These are phyloP conservation scores for Talaromyces borbonicus DNA, from an alignment of 495 filamentous ascomycete species.

Conservation along the genomic window DNA sequence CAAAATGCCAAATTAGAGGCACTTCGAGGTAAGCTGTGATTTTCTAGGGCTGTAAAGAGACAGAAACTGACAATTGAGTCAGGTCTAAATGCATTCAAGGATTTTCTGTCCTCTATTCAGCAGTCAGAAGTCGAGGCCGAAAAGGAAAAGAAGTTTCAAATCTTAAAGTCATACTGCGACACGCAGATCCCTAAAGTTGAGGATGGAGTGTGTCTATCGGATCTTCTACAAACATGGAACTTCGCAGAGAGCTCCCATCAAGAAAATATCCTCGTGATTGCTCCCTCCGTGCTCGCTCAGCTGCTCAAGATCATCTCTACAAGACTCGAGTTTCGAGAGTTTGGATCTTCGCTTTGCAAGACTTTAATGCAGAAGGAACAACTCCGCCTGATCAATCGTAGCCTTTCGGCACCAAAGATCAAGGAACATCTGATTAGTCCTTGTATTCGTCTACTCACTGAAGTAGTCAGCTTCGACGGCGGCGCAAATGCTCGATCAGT, in stretches of 20 bases:
- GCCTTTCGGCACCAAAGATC: constrained; percentile 57
- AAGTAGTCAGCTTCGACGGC: constrained; percentile 71
- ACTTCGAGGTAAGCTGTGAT: constrained; percentile 49
- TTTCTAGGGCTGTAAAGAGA: not conserved
- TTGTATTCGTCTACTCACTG: constrained; percentile 66
- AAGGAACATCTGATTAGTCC: constrained; percentile 83
- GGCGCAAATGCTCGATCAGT: constrained; percentile 61
- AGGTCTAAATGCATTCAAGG: constrained; percentile 71
- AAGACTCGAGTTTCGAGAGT: constrained; percentile 57
- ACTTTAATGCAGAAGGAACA: constrained; percentile 64
- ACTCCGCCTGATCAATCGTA: constrained; percentile 59
- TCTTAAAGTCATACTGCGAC: constrained; percentile 67
- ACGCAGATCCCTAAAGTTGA: constrained; percentile 48
- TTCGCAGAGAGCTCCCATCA: constrained; percentile 61
- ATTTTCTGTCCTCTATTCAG: constrained; percentile 57
- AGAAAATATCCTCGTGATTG: constrained; percentile 62
- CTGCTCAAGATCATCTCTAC: constrained; percentile 64
- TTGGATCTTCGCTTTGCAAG: constrained; percentile 62
- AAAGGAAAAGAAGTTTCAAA: constrained; percentile 40
- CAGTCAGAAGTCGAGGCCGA: constrained; percentile 38
- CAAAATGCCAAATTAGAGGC: constrained; percentile 47
- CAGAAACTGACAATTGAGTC: constrained; percentile 5
- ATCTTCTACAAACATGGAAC: constrained; percentile 72
- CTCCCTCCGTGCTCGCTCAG: constrained; percentile 66
- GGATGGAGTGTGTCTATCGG: constrained; percentile 53